Base-by-base conservation (phyloP, 768 basidiomycete genomes). In the Strobilomyces echinocephalus region DNA sequence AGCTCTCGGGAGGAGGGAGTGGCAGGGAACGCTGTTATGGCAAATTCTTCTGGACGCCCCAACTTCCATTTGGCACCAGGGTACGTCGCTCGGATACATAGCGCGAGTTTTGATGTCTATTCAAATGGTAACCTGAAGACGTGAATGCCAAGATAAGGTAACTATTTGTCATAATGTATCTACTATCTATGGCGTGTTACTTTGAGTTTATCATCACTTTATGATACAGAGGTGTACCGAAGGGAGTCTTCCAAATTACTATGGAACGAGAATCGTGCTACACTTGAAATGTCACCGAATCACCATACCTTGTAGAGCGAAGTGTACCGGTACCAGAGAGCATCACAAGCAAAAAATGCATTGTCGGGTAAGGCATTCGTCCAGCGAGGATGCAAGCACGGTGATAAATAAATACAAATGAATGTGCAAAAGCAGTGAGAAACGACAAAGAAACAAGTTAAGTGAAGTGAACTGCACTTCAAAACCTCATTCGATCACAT, bases 21-120 rank as follows among this genome's bases (percentile, higher is more conserved):
- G n/a, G n/a, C n/a, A n/a, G 72, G 26, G 80, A 81, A 64, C 67
- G 76, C 44, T 67, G 66, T 21, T 72, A 56, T 46, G 77, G 80
- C 18, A 73, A 64, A 49, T 77, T 79, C 65, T 69, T 73, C 21
- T 60, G 78, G 18, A 70, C 74, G 0, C 48, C 80, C 31, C 71
- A 73, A 15, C 63, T 81, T 21, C 78, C 80, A 28, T 57, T 67
- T 20, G 78, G 76, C 24, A 65, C 73, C 35, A 75, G 77, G 70
- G 76, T 76, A 55, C 9, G 64, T 16, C 34, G 16, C 3, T 26
- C n/a, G 9, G 7, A 33, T 31, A 18, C 9, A 4, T 18, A 5
- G 28, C 1, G 10, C 3, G 9, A 7, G 8, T 8, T 8, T 33
- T 20, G 16, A 16, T 21, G 16, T 26, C 44, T 16, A 52, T 11